Percentiles rank a stretch among this genome's conserved stretches.
Evolutionary conservation across 177 flowering plant species (phyloP).

Genomic region (Vitis hybrid): DNA sequence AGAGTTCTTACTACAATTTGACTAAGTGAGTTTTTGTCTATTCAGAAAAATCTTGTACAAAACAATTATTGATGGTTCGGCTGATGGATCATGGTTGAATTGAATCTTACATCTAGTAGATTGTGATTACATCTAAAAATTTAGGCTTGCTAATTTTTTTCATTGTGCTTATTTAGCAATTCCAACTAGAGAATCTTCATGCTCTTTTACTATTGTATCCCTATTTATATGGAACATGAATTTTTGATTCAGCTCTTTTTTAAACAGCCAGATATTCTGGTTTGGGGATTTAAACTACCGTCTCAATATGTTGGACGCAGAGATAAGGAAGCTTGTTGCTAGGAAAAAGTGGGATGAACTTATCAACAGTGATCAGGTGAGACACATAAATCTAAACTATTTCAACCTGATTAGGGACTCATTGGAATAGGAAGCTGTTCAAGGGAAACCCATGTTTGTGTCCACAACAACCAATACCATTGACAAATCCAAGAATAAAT

Average conservation of each 20-base stretch:
- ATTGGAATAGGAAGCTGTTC: too few species aligned
- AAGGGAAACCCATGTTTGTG: too few species aligned
- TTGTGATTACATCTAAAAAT: too few species aligned
- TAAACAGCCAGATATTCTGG: conserved; percentile 91
- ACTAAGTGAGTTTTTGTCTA: too few species aligned
- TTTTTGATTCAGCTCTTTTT: conserved; percentile 4
- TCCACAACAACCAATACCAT: too few species aligned
- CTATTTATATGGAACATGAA: not conserved
- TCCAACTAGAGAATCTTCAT: not conserved
- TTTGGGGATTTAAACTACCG: conserved; percentile 98
- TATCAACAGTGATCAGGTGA: conserved; percentile 79
- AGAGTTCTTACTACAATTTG: too few species aligned
- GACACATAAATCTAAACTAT: not conserved
- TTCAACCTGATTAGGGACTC: not conserved
- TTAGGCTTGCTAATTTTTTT: not conserved
- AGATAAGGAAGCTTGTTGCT: conserved; percentile 73
- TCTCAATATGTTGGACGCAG: conserved; percentile 70
- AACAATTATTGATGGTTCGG: too few species aligned
- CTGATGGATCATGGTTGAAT: too few species aligned
- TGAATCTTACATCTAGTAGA: too few species aligned
- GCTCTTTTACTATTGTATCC: not conserved
- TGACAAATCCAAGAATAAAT: too few species aligned
- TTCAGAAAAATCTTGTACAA: too few species aligned
- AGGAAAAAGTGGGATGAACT: conserved; percentile 73
- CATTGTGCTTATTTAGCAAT: not conserved